A percentile compares a stretch with the other conserved stretches of the same genome.
Evolutionary conservation across 441 rosid species (phyloP).

Genomic region (Aquilaria agallochum): DNA sequence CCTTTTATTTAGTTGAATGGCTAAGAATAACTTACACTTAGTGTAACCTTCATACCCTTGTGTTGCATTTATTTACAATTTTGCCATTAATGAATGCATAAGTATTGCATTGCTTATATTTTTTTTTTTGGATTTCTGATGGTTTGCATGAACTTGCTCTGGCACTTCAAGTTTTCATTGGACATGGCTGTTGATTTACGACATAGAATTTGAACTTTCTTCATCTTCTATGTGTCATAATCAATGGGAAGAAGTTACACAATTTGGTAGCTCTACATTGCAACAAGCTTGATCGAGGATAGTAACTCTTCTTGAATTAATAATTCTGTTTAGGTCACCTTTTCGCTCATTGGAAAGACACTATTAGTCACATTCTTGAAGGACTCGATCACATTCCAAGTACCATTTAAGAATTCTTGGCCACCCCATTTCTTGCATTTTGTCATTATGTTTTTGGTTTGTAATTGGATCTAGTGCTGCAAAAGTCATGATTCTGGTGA

Average conservation of each 20-base stretch:
- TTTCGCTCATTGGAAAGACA: slow-evolving; percentile 30
- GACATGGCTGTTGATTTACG: too few relatives aligned
- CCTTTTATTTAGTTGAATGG: too few relatives aligned
- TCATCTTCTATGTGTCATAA: slow-evolving; percentile 23
- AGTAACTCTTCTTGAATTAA: not conserved
- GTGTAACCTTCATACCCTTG: too few relatives aligned
- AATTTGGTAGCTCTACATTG: not conserved
- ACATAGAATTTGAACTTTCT: not conserved
- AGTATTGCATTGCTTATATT: too few relatives aligned
- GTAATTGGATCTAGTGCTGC: slow-evolving; percentile 8
- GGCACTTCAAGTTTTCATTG: too few relatives aligned
- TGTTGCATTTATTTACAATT: too few relatives aligned
- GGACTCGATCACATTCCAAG: slow-evolving; percentile 42
- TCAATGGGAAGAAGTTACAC: slow-evolving; percentile 45
- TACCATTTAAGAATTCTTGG: slow-evolving; percentile 3
- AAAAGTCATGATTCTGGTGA: slow-evolving; percentile 29
- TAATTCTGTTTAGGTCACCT: slow-evolving; percentile 25
- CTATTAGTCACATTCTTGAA: slow-evolving; percentile 31
- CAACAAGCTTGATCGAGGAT: not conserved
- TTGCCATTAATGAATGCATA: too few relatives aligned
- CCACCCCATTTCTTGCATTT: not conserved
- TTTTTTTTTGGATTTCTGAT: too few relatives aligned
- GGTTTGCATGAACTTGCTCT: too few relatives aligned
- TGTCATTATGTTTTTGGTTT: not conserved
- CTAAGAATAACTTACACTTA: too few relatives aligned